A percentile compares a stretch with the other conserved stretches of the same genome.
Conservation (phyloP, 805 yeast genomes). For the Ogataea pignaliae region DNA sequence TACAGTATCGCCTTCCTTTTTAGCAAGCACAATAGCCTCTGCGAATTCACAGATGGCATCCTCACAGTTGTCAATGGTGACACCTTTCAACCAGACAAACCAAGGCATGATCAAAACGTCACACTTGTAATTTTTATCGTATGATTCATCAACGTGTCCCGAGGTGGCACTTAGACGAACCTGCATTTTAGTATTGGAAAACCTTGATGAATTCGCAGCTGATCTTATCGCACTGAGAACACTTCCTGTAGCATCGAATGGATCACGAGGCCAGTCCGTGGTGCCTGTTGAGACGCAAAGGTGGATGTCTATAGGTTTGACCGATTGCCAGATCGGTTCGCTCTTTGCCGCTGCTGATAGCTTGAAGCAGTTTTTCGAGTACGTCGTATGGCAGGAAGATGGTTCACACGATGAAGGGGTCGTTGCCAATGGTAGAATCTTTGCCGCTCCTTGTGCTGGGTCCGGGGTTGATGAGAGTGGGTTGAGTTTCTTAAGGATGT, state of each 20-base stretch:
- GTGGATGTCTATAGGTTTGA: conserved; percentile 67
- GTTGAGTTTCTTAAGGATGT: conserved; percentile 9
- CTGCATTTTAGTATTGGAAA: conserved; percentile 15
- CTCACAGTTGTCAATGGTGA: conserved; percentile 40
- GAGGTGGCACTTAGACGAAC: conserved; percentile 22
- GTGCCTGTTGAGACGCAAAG: conserved; percentile 80
- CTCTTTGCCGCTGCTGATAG: conserved; percentile 29
- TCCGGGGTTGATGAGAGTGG: conserved; percentile 1
- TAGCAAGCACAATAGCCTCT: conserved; percentile 20
- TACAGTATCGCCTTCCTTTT: conserved; percentile 1
- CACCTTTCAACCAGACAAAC: conserved; percentile 62
- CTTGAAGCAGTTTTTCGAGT: conserved; percentile 27
- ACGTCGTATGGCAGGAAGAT: conserved; percentile 38
- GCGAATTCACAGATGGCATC: conserved; percentile 41
- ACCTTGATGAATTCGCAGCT: conserved; percentile 18
- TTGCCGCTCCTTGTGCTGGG: conserved; percentile 28
- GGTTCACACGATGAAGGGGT: conserved; percentile 51
- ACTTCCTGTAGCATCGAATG: conserved; percentile 39
- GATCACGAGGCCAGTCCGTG: conserved; percentile 79
- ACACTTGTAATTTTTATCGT: conserved; percentile 41
- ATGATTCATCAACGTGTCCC: conserved; percentile 25
- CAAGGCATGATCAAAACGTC: conserved; percentile 69
- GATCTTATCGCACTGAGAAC: conserved; percentile 21
- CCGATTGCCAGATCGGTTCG: conserved; percentile 60
- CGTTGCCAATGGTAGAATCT: conserved; percentile 40